Base-by-base conservation (phyloP, 2,329 filamentous ascomycete species). In the Diaporthe aspalathi region DNA sequence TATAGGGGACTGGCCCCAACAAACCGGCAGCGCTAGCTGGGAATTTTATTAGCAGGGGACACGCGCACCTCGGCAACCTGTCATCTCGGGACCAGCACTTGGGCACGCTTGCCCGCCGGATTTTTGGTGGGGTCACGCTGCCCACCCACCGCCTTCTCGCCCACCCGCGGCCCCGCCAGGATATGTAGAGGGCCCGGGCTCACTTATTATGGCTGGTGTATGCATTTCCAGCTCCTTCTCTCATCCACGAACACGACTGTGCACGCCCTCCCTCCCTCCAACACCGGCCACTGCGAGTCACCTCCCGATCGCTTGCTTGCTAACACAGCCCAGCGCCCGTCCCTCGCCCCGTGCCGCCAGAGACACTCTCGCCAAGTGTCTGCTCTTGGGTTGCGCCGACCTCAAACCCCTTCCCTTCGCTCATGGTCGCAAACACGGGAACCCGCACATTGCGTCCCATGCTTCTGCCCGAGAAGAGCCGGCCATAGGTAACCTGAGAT, bases 41-140 rank as follows among this genome's bases (percentile, higher is more conserved):
- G 56, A 56, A 43, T 68, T 68, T 53, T 56, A 35, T 5, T 35
- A 35, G 5, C 32, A 5, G 9, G 56, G 65, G 49, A 35, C 65
- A 56, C 65, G 65, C 65, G 65, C 65, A 50, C 66, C 66, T 68
- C 66, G 66, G 66, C 66, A 56, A 68, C 52, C 45, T 50, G 60
- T 65, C 60, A 50, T 65, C 60, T 50, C 24, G 29, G 60, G 60
- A 65, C 20, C 60, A 65, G 60, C 60, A 27, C 45, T 11, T 9
- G 35, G 35, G 6, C 35, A 38, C 12, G 43, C 60, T 9, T 65
- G 60, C 60, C 14, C 43, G 9, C n/a, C 53, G 35, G 40, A 5
- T 29, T 68, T 67, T 57, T 56, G 52, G 66, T 57, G 52, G 66
- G 66, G 66, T 68, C 66, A 68, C 66, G 40, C 49, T 56, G 53